Evolutionary conservation across 345 rosid genomes (phyloP), one percentile per base, ranked within the genome.

Genomic region (Raphanus raphanistrum): DNA sequence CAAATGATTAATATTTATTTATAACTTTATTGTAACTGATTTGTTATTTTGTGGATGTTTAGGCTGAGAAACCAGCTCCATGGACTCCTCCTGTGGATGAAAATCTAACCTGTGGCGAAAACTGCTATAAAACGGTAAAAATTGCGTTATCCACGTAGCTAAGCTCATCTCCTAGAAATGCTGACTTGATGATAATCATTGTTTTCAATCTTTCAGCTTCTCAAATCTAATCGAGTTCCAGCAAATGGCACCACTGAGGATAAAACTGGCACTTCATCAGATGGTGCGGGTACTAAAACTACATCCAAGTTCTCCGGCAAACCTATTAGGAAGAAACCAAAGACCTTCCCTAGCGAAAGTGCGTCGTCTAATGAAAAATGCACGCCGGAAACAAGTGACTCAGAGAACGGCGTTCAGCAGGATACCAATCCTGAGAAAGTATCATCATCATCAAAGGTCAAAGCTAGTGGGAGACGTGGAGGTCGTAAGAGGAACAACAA

Each of bases 351-450:
- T 78, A 87, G 92, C 82, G 98, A 93, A 86, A 93, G 97, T 85
- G 96, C 99, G 17, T 93, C 97, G 4, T 93, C 97, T 71, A 96
- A 87, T 83, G 94, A 84, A n/a, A 91, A 88, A 86, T 85, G 83
- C 74, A 63, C 83, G 68, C 84, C 90, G 76, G 98, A 85, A 71
- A 87, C 96, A 79, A 95, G 99, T 70, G 99, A 93, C 71, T 93
- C 98, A 45, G 99, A 91, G 83, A 85, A 78, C 27, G 92, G 92
- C 77, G 85, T 84, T 41, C 80, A 72, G 78, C 90, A 82, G 45
- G 93, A 86, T 68, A 82, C 84, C 48, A 38, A 78, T 74, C 72
- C 86, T 15, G 55, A 85, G 54, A 72, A 78, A 66, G 81, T 73
- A 26, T 76, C 78, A 75, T 85, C 93, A 74, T 84, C 93, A 11